These are phyloP conservation scores for Vitis vinifera DNA, from an alignment of 164 flowering plant genomes.

Conservation along the genomic window DNA sequence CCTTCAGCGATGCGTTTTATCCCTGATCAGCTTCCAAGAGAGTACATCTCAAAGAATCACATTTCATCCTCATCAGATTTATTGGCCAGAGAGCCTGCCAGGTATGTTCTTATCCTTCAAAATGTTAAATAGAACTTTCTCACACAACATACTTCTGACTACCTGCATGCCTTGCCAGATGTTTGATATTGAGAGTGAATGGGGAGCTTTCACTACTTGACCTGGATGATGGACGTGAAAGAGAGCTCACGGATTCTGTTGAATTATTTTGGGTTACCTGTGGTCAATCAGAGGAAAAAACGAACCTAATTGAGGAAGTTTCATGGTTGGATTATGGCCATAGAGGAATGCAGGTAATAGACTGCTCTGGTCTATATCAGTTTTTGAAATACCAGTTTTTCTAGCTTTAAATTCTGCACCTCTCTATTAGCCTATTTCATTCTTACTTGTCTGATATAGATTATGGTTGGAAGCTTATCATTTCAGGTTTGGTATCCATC, in stretches of 20 bases:
- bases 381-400: background rate
- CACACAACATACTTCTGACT: conserved; percentile 14
- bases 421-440: background rate
- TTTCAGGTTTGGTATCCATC: conserved; percentile 99
- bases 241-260: conserved; percentile 87
- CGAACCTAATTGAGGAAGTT: conserved; percentile 91
- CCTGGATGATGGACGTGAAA: conserved; percentile 94
- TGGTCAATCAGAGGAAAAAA: conserved; percentile 84
- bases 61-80: conserved; percentile 37
- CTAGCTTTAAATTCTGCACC: background rate
- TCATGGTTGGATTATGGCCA: conserved; percentile 97
- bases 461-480: conserved; percentile 45
- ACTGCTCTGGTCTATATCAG: conserved; percentile 6
- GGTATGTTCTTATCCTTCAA: conserved; percentile 39
- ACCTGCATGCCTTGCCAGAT: conserved; percentile 41
- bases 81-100: conserved; percentile 58
- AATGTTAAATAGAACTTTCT: conserved; percentile 8
- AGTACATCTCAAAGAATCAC: conserved; percentile 27
- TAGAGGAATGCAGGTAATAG: conserved; percentile 95
- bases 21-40: conserved; percentile 71
- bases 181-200: conserved; percentile 80
- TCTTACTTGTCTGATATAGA: conserved; percentile 51
- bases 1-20: conserved; percentile 96
- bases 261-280: conserved; percentile 98
- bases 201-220: conserved; percentile 97